A percentile compares a stretch with the other conserved stretches of the same genome.
phyloP scores from a whole-genome alignment of 176 grass and related monocot genomes.

The Juncus inflexus region DNA sequence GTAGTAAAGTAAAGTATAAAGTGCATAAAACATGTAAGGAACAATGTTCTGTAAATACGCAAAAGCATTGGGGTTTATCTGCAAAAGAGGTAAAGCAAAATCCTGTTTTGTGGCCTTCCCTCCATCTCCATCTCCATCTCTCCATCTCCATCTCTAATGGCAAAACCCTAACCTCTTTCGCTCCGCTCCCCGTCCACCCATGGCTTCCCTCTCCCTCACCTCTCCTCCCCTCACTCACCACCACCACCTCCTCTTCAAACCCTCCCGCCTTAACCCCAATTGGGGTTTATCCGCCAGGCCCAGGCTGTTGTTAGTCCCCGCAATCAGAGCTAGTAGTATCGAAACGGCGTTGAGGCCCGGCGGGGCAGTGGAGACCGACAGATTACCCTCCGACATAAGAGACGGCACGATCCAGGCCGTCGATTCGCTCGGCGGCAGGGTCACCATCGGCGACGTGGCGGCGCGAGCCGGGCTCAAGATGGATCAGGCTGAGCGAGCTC shows the following conservation, averaged over 20 bases:
- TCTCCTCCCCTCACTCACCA: conserved; percentile 30
- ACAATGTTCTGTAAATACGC: too few species aligned
- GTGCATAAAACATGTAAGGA: too few species aligned
- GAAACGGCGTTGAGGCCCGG: conserved; percentile 49
- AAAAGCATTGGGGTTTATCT: too few species aligned
- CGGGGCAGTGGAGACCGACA: conserved; percentile 75
- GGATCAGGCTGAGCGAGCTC: conserved; percentile 68
- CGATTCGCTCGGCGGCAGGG: conserved; percentile 67
- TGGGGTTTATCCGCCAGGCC: conserved; percentile 8
- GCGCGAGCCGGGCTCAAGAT: conserved; percentile 69
- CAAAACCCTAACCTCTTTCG: conserved; percentile 37
- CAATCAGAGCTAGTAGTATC: conserved; percentile 35
- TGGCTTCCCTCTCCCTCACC: conserved; percentile 43
- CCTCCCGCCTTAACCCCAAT: conserved; percentile 20
- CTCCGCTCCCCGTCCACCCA: not conserved
- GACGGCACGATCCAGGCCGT: conserved; percentile 76
- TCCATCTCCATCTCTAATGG: conserved; percentile 33
- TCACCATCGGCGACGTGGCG: conserved; percentile 84
- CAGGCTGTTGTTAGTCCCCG: conserved; percentile 18
- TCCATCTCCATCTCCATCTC: conserved; percentile 6
- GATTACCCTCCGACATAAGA: conserved; percentile 72
- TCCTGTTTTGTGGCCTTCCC: conserved; percentile 5
- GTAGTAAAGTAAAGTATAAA: too few species aligned
- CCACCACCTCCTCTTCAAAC: conserved; percentile 23
- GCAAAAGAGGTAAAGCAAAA: too few species aligned